Conservation (phyloP, 2,329 filamentous ascomycete genomes). For the Coniosporium uncinatum region DNA sequence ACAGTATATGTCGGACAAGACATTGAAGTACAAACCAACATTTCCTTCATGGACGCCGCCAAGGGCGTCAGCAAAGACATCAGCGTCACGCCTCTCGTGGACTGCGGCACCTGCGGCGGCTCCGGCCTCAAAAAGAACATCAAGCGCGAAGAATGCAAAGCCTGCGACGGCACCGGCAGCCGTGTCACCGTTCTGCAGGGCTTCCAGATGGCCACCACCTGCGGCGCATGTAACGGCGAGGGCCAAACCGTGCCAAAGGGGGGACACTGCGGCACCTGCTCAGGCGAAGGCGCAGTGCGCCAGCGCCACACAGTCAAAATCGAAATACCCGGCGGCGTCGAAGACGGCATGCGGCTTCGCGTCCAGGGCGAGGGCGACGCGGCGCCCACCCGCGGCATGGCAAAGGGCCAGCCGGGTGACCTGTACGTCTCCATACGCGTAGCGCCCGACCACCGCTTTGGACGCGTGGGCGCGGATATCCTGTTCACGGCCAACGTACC, state of each 20-base stretch:
- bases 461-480: constrained; percentile 81
- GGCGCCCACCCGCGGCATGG: constrained; percentile 66
- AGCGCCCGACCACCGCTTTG: constrained; percentile 86
- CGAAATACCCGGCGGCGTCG: constrained; percentile 92
- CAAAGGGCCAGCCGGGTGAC: constrained; percentile 59
- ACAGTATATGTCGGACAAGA: constrained; percentile 87
- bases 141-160: constrained; percentile 66
- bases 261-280: constrained; percentile 74
- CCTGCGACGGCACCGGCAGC: constrained; percentile 82
- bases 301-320: constrained; percentile 80
- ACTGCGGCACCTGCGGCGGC: constrained; percentile 79
- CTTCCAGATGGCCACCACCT: constrained; percentile 95
- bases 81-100: constrained; percentile 71
- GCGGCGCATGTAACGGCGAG: constrained; percentile 72
- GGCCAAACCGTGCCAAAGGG: constrained; percentile 74
- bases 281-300: constrained; percentile 77
- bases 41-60: constrained; percentile 94
- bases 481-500: constrained; percentile 90
- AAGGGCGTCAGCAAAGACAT: constrained; percentile 91
- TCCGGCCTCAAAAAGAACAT: constrained; percentile 80
- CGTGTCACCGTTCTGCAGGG: constrained; percentile 86
- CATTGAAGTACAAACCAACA: constrained; percentile 89
- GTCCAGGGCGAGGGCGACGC: constrained; percentile 86
- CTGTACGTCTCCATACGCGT: constrained; percentile 90
- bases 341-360: constrained; percentile 91